Conservation (phyloP, 441 rosid genomes). For the Populus tomentosa region DNA sequence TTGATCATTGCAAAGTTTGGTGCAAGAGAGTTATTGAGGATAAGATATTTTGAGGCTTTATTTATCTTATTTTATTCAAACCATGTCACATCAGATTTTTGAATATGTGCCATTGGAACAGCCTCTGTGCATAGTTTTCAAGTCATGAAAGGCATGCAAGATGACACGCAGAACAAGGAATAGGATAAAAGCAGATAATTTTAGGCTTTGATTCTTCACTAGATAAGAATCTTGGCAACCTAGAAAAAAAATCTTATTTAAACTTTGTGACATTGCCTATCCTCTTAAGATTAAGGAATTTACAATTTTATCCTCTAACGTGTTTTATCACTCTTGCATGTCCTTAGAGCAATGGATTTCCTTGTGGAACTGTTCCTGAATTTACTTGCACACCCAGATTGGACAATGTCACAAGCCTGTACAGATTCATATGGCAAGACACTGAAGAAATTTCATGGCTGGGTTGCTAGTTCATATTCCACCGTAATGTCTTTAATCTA, state of each 20-base stretch:
- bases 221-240: not conserved
- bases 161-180: not conserved
- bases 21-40: not conserved
- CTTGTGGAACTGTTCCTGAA: slow-evolving; percentile 70
- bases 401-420: slow-evolving; percentile 83
- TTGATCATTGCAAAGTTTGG: not conserved
- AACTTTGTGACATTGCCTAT: slow-evolving; percentile 4
- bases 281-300: not conserved
- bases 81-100: not conserved
- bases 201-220: not conserved
- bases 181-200: not conserved
- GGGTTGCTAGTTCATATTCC: slow-evolving; percentile 86
- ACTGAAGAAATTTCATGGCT: slow-evolving; percentile 77
- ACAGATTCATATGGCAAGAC: slow-evolving; percentile 70
- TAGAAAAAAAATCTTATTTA: not conserved
- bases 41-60: not conserved
- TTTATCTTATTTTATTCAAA: not conserved
- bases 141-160: not conserved
- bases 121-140: not conserved
- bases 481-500: slow-evolving; percentile 29
- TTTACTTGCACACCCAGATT: slow-evolving; percentile 63
- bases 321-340: slow-evolving; percentile 4
- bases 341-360: slow-evolving; percentile 87
- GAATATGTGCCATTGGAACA: not conserved
- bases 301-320: not conserved